A percentile compares a stretch with the other conserved stretches of the same genome.
These are phyloP conservation scores for Balansia obtecta DNA, from an alignment of 2,329 filamentous ascomycete species.

Conservation along the genomic window DNA sequence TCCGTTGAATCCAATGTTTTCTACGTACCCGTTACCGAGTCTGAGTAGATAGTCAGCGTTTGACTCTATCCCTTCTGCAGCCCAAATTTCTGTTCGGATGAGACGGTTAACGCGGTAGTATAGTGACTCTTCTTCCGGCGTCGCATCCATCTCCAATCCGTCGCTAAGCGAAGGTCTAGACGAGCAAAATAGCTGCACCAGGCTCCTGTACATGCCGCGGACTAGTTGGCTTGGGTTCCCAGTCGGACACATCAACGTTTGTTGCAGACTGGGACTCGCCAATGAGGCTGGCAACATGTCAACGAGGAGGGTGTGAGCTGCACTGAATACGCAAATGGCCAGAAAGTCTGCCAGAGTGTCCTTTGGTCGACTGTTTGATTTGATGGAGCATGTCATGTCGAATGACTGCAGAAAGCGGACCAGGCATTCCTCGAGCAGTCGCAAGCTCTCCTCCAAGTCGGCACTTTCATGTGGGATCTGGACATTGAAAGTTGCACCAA, in stretches of 20 bases:
- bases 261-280: background rate
- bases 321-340: slow-evolving; percentile 46
- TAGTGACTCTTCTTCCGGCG: slow-evolving; percentile 30
- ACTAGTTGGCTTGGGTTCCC: slow-evolving; percentile 1
- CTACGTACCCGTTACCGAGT: slow-evolving; percentile 32
- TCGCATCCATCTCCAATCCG: slow-evolving; percentile 25
- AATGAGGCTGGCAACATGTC: slow-evolving; percentile 22
- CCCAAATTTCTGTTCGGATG: slow-evolving; percentile 36
- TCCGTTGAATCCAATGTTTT: slow-evolving; percentile 21
- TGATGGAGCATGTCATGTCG: slow-evolving; percentile 24
- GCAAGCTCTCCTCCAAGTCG: slow-evolving; percentile 33
- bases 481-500: slow-evolving; percentile 14
- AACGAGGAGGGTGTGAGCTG: slow-evolving; percentile 37
- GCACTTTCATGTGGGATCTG: slow-evolving; percentile 26
- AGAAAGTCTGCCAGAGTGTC: slow-evolving; percentile 40
- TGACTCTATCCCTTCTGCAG: slow-evolving; percentile 30
- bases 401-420: slow-evolving; percentile 40
- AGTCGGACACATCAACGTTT: background rate
- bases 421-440: slow-evolving; percentile 37
- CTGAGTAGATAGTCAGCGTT: slow-evolving; percentile 37
- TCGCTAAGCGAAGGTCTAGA: slow-evolving; percentile 34
- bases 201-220: slow-evolving; percentile 11
- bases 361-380: slow-evolving; percentile 26
- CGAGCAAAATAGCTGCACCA: slow-evolving; percentile 36
- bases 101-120: slow-evolving; percentile 30